These are phyloP conservation scores for Trichoderma koningiopsis DNA, from an alignment of 2,329 filamentous ascomycete genomes.

Conservation along the genomic window DNA sequence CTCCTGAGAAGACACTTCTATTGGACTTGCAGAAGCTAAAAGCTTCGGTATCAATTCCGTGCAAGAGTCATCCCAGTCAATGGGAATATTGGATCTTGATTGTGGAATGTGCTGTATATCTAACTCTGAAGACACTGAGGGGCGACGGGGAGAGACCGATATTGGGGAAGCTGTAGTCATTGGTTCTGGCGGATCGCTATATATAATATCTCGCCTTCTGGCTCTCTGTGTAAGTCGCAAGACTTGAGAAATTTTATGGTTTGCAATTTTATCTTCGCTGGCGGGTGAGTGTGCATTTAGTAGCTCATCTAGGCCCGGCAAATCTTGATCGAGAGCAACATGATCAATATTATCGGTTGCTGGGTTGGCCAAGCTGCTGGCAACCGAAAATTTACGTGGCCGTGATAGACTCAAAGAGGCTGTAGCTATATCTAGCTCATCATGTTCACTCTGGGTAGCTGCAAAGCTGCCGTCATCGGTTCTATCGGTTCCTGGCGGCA, in stretches of 20 bases:
- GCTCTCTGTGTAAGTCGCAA: constrained; percentile 37
- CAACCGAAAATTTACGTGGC: constrained; percentile 34
- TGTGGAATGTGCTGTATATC: not conserved
- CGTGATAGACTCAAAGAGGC: constrained; percentile 35
- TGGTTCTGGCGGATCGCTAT: constrained; percentile 39
- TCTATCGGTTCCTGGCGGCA: constrained; percentile 41
- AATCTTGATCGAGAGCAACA: constrained; percentile 42
- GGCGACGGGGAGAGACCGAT: not conserved
- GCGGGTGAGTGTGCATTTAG: constrained; percentile 31
- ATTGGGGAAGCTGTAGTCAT: too few species aligned
- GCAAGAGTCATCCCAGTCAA: not conserved
- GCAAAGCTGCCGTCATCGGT: constrained; percentile 33
- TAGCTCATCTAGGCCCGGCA: constrained; percentile 44
- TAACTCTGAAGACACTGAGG: not conserved
- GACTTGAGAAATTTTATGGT: constrained; percentile 32
- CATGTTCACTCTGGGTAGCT: constrained; percentile 28
- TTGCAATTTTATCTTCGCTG: constrained; percentile 28
- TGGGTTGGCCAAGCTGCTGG: constrained; percentile 42
- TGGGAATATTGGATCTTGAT: not conserved
- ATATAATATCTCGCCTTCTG: constrained; percentile 36
- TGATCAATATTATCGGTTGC: constrained; percentile 42
- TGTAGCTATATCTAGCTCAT: constrained; percentile 33
- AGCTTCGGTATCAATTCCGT: not conserved
- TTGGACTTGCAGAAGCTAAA: constrained; percentile 2
- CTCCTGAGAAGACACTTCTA: constrained; percentile 34